phyloP scores from a whole-genome alignment of 2,329 filamentous ascomycete species.

The Arthroderma uncinatum region DNA sequence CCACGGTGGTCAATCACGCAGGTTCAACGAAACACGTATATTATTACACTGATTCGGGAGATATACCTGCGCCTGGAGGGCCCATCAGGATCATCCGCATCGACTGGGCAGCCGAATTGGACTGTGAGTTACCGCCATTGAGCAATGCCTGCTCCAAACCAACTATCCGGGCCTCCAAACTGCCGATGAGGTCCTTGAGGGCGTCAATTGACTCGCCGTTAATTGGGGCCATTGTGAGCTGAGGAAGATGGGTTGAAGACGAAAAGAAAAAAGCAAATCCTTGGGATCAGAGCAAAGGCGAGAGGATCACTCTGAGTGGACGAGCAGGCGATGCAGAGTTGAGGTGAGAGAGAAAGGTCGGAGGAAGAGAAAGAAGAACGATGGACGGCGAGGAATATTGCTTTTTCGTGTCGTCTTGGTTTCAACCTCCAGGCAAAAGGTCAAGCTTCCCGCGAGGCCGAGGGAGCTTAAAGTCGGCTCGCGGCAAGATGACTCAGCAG shows the following conservation, averaged over 20 bases:
- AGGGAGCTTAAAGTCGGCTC: constrained; percentile 1
- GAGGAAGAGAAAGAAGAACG: neutral
- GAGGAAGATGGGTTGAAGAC: constrained; percentile 9
- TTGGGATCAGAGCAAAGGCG: neutral
- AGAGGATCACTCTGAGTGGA: neutral
- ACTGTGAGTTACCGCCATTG: constrained; percentile 39
- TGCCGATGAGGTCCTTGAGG: constrained; percentile 71
- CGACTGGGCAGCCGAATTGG: constrained; percentile 47
- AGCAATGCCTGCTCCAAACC: constrained; percentile 65
- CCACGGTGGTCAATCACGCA: constrained; percentile 3
- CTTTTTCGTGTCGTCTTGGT: neutral
- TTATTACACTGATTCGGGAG: neutral
- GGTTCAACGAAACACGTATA: constrained; percentile 6
- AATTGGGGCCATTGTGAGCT: constrained; percentile 68
- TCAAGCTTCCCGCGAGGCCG: neutral
- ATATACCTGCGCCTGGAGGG: constrained; percentile 86
- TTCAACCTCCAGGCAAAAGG: neutral
- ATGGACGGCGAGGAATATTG: constrained; percentile 13
- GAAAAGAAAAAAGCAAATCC: neutral
- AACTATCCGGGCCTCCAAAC: constrained; percentile 76
- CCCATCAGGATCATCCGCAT: constrained; percentile 97
- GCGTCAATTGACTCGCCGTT: constrained; percentile 68
- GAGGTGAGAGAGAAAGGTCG: constrained; percentile 6
- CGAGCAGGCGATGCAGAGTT: neutral
- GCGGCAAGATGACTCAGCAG: constrained; percentile 4